Percentiles rank a stretch among this genome's conserved stretches.
Conservation (phyloP, 2,329 filamentous ascomycete species). For the Hypoxylon rubiginosum region DNA sequence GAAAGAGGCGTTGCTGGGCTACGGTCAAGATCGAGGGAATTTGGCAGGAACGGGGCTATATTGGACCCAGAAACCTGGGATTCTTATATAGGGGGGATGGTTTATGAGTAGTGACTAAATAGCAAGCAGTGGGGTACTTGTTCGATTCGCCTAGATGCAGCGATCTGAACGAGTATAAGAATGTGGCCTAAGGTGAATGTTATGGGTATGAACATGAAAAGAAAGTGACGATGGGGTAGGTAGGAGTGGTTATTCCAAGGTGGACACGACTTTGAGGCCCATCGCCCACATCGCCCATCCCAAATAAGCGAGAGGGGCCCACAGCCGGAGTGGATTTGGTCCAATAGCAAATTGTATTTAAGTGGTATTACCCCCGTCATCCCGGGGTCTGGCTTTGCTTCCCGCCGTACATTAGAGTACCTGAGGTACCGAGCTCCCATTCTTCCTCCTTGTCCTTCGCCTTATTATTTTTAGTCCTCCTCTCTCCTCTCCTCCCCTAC, state of each 20-base stretch:
- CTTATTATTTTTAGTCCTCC: conserved; percentile 47
- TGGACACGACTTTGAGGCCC: conserved; percentile 50
- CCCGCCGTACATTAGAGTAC: conserved; percentile 43
- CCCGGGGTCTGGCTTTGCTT: conserved; percentile 47
- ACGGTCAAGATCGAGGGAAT: conserved; percentile 45
- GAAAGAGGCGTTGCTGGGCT: conserved; percentile 11
- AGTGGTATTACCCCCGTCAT: conserved; percentile 48
- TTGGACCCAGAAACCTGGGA: conserved; percentile 34
- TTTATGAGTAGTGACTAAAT: conserved; percentile 39
- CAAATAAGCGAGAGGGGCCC: conserved; percentile 48
- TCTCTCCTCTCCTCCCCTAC: conserved; percentile 28
- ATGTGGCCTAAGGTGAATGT: conserved; percentile 60
- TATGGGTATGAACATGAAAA: conserved; percentile 36
- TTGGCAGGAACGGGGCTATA: conserved; percentile 42
- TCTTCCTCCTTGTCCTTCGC: conserved; percentile 42
- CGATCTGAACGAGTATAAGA: conserved; percentile 76
- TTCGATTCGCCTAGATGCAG: conserved; percentile 56
- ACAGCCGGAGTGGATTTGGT: conserved; percentile 40
- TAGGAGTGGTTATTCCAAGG: conserved; percentile 49
- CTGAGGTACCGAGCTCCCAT: conserved; percentile 33
- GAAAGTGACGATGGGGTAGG: conserved; percentile 50
- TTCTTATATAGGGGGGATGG: conserved; percentile 35
- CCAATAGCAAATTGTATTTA: conserved; percentile 45
- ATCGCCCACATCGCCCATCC: conserved; percentile 52
- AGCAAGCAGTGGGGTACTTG: conserved; percentile 51